phyloP scores from a whole-genome alignment of 345 rosid species.

The Aquilaria yunnanensis region DNA sequence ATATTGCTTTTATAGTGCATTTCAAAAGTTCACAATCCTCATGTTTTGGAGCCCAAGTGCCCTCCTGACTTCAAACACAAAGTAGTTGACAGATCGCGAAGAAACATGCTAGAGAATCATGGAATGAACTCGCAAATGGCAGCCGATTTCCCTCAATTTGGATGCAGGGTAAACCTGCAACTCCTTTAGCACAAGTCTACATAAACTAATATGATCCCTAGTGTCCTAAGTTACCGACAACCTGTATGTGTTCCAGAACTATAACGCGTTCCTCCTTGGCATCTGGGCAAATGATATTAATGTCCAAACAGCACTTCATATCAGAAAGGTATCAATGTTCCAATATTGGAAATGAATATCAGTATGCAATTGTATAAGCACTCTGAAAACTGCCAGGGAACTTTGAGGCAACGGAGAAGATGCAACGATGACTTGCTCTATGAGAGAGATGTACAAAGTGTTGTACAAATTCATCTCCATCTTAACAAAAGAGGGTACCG shows the following conservation, averaged over 20 bases:
- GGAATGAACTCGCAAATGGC: not conserved
- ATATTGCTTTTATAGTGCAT: constrained; percentile 15
- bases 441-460: constrained; percentile 5
- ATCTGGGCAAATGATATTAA: constrained; percentile 23
- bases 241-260: constrained; percentile 9
- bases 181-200: too few species aligned
- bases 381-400: constrained; percentile 9
- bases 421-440: constrained; percentile 25
- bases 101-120: constrained; percentile 3
- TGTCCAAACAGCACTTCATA: constrained; percentile 24
- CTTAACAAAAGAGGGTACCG: constrained; percentile 16
- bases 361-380: too few species aligned
- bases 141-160: constrained; percentile 9
- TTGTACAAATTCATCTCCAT: constrained; percentile 11
- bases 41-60: constrained; percentile 30
- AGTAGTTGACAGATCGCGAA: not conserved
- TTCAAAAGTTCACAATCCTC: constrained; percentile 4
- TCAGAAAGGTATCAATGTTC: constrained; percentile 15
- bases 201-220: too few species aligned
- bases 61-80: not conserved
- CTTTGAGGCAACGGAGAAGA: constrained; percentile 21
- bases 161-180: constrained; percentile 16
- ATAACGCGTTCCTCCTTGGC: constrained; percentile 15
- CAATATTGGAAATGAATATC: not conserved
- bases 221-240: too few species aligned